Base-by-base conservation (phyloP, 1,284 basidiomycete species). In the Moesziomyces sp. region DNA sequence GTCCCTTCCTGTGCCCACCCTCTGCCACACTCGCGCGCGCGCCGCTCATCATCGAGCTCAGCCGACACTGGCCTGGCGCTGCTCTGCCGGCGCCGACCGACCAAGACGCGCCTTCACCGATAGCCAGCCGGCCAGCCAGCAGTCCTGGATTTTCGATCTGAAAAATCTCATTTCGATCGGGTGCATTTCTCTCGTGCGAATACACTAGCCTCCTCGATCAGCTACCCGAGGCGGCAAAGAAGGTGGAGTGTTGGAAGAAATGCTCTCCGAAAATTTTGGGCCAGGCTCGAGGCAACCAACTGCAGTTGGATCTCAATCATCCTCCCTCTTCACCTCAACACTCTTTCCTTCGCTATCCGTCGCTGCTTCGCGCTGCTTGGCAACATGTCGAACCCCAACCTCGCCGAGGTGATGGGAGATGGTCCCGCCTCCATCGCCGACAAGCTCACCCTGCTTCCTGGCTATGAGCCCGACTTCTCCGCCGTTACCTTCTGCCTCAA, bases 401-500 rank as follows among this genome's bases (percentile, higher is more conserved):
- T 74, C 44, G 67, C 72, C 49, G 72, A 74, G 72, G 67, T 67
- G 40, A 70, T 74, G 72, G 66, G 55, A 33, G 72, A 69, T 21
- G 67, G 72, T 47, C 72, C 72, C 14, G 60, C 63, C 49, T 66
- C 72, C 16, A 53, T 70, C 62, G 30, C 63, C 21, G 72, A 74
- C 61, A 74, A 67, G 60, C 58, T 74, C 42, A 70, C 66, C 13
- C 35, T 74, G 46, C 85, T 89, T 18, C 87, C 87, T 19, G 93
- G 93, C 54, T 91, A 91, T 47, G 87, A 91, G 56, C 86, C 90
- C 9, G 93, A 96, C 84, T 88, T 95, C 76, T 92, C 93, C 33
- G 90, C 93, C 2, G 94, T 92, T 19, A 97, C 96, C 1, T 99
- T 91, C 86, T 92, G 92, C 83, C 91, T 98, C 49, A 88, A 91